phyloP scores from a whole-genome alignment of 2,329 filamentous ascomycete species.

The Aspergillaceae sp. region DNA sequence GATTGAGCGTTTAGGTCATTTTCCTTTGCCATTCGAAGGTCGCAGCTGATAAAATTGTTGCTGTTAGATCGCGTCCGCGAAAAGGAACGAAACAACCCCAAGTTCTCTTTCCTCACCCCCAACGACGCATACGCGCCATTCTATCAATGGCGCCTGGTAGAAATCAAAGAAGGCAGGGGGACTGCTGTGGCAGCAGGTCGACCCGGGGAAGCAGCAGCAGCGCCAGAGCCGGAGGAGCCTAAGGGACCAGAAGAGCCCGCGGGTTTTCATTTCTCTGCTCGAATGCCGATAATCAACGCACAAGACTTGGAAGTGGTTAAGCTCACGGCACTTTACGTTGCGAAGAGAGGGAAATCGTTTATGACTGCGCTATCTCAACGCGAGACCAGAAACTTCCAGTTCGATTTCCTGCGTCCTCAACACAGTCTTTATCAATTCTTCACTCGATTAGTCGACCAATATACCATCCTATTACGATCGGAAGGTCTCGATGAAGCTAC shows the following conservation, averaged over 20 bases:
- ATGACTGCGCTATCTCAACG: slow-evolving; percentile 83
- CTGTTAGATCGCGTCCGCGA: slow-evolving; percentile 64
- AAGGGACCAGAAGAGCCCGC: slow-evolving; percentile 76
- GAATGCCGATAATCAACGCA: slow-evolving; percentile 94
- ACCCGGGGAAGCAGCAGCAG: slow-evolving; percentile 52
- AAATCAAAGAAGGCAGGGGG: slow-evolving; percentile 76
- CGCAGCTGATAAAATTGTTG: background rate
- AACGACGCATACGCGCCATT: slow-evolving; percentile 79
- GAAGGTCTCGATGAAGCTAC: slow-evolving; percentile 62
- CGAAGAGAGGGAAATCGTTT: slow-evolving; percentile 84
- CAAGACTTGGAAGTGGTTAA: slow-evolving; percentile 70
- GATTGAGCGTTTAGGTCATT: slow-evolving; percentile 1
- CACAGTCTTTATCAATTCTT: slow-evolving; percentile 97
- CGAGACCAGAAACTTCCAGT: slow-evolving; percentile 85
- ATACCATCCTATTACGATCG: slow-evolving; percentile 66
- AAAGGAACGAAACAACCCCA: slow-evolving; percentile 75
- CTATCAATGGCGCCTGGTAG: slow-evolving; percentile 82
- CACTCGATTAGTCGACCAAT: slow-evolving; percentile 84
- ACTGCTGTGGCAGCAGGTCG: slow-evolving; percentile 69
- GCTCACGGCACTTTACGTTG: slow-evolving; percentile 82
- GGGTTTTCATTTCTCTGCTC: slow-evolving; percentile 85
- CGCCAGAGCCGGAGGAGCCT: slow-evolving; percentile 54
- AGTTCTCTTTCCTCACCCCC: slow-evolving; percentile 76
- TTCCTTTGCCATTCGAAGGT: background rate
- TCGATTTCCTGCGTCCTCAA: slow-evolving; percentile 89